Evolutionary conservation across 805 yeast genomes (phyloP), one percentile per base, ranked within the genome.

Genomic region (Monosporozyma aerobia): DNA sequence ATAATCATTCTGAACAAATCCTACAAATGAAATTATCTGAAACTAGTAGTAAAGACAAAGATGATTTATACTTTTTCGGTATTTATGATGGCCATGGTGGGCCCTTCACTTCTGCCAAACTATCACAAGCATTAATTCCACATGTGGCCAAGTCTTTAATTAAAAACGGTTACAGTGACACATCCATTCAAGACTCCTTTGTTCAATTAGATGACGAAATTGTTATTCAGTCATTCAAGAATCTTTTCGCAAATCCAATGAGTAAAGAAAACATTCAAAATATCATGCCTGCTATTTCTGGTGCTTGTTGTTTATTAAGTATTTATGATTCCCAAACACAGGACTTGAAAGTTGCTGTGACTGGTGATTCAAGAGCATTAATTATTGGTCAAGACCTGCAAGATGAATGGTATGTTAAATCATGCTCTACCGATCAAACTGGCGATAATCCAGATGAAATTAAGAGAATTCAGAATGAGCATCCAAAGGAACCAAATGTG

Each of bases 61-160:
- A 43, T 11, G 97, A 92, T 67, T 85, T 97, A 86, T 85, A 87
- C 78, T 89, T 94, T 64, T 94, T 95, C 80, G 96, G 98, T 5
- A 81, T 94, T 0, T 92, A 85, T 65, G 99, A 94, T 69, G 99
- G 99, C 11, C 99, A 94, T 69, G 90, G 96, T 3, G 99, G 99
- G 23, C 90, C 95, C 82, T 87, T 87, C 57, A 94, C 99, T 1
- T 82, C 92, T 53, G 79, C 87, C n/a, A 87, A 83, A 65, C 76
- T 94, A 55, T 77, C 95, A 55, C 94, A 89, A 57, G 82, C 82
- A 57, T 74, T 94, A 57, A 81, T 94, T 30, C 80, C 81, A 52
- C 79, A 77, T 59, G 94, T 94, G n/a, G 79, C 90, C 9, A 74
- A 76, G 32, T 95, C 90, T 13, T 23, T 44, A 8, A 27, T 44